Conservation (phyloP, 495 filamentous ascomycete genomes). For the Penicillium arizonense region DNA sequence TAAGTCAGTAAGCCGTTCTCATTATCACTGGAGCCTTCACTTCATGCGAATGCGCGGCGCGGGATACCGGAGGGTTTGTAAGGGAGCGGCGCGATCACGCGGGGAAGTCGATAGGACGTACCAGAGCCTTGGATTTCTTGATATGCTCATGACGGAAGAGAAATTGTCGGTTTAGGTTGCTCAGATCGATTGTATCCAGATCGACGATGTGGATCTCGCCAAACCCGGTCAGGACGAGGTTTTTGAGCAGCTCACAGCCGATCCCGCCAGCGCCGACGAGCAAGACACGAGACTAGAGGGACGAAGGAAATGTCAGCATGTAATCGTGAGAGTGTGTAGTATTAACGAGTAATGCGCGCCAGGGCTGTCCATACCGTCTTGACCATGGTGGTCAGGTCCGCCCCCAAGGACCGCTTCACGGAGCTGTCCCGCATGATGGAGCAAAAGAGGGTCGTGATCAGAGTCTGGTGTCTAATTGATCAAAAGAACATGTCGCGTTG, state of each 20-base stretch:
- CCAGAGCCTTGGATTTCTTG: slow-evolving; percentile 94
- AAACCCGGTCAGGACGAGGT: slow-evolving; percentile 90
- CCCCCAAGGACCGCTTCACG: slow-evolving; percentile 61
- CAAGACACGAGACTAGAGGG: slow-evolving; percentile 72
- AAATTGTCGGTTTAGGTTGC: slow-evolving; percentile 97
- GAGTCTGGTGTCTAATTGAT: slow-evolving; percentile 3
- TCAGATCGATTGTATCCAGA: slow-evolving; percentile 96
- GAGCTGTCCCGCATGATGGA: slow-evolving; percentile 55
- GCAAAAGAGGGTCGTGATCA: slow-evolving; percentile 7
- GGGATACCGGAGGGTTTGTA: slow-evolving; percentile 1
- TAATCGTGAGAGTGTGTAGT: background rate
- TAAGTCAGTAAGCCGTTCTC: slow-evolving; percentile 17
- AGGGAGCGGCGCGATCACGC: slow-evolving; percentile 9
- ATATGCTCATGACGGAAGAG: slow-evolving; percentile 97
- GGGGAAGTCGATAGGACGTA: slow-evolving; percentile 44
- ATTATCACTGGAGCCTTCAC: background rate
- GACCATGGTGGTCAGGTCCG: slow-evolving; percentile 55
- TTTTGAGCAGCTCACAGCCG: slow-evolving; percentile 96
- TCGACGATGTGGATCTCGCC: slow-evolving; percentile 95
- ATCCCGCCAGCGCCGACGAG: slow-evolving; percentile 97
- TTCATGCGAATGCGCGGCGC: background rate
- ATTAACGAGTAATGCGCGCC: background rate
- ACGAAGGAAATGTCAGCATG: slow-evolving; percentile 15
- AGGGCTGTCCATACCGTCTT: slow-evolving; percentile 54
- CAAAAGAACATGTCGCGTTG: background rate